These are phyloP conservation scores for Rhinocladiella mackenziei DNA, from an alignment of 2,329 filamentous ascomycete genomes.

Conservation along the genomic window DNA sequence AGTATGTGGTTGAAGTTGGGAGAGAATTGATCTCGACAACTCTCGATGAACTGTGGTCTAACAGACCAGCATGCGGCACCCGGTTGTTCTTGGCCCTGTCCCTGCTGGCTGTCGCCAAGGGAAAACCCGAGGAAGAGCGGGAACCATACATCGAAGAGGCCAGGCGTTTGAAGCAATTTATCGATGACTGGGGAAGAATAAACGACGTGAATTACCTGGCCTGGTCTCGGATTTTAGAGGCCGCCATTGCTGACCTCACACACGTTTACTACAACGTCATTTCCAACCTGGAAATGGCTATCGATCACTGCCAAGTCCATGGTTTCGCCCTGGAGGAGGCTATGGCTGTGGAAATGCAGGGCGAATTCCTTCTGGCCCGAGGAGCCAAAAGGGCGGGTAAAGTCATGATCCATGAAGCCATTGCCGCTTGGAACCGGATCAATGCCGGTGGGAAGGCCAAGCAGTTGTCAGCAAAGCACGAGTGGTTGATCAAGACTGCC, in stretches of 20 bases:
- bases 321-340: constrained; percentile 58
- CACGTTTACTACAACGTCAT: constrained; percentile 46
- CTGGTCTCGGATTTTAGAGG: constrained; percentile 55
- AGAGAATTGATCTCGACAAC: constrained; percentile 39
- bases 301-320: constrained; percentile 58
- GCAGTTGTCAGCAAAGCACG: constrained; percentile 56
- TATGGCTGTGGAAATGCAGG: constrained; percentile 58
- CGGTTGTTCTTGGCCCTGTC: constrained; percentile 46
- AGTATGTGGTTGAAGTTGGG: constrained; percentile 43
- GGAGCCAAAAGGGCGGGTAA: constrained; percentile 58
- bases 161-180: constrained; percentile 47
- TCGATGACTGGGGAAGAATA: constrained; percentile 50
- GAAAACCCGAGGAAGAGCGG: constrained; percentile 44
- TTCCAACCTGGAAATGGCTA: constrained; percentile 52
- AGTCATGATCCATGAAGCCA: constrained; percentile 54
- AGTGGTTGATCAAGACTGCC: constrained; percentile 57
- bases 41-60: constrained; percentile 46
- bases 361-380: constrained; percentile 53
- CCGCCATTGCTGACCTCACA: constrained; percentile 51
- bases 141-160: constrained; percentile 48
- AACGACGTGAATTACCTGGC: constrained; percentile 59
- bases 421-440: constrained; percentile 56
- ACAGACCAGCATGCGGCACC: constrained; percentile 41
- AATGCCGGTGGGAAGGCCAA: constrained; percentile 57
- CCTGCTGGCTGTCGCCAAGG: constrained; percentile 42